Percentiles rank a stretch among this genome's conserved stretches.
These are phyloP conservation scores for Trichoderma gracile DNA, from an alignment of 2,329 filamentous ascomycete species.

Conservation along the genomic window DNA sequence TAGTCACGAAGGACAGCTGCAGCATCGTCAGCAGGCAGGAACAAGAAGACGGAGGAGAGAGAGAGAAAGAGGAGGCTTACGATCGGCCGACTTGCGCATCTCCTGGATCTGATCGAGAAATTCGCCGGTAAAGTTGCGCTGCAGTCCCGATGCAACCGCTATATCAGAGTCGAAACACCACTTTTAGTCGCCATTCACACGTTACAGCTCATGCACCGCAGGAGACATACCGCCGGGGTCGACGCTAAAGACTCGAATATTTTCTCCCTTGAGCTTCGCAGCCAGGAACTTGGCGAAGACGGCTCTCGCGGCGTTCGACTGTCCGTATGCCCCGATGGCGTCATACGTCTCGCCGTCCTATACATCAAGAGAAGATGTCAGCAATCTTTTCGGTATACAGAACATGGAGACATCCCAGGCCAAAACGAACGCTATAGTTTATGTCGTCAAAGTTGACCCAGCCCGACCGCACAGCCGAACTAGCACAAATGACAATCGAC, in stretches of 20 bases:
- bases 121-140: conserved; percentile 21
- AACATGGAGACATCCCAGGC: background rate
- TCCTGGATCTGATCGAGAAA: background rate
- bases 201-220: background rate
- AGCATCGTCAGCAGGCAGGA: background rate
- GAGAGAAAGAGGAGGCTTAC: background rate
- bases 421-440: conserved; percentile 13
- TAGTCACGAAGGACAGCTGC: conserved; percentile 13
- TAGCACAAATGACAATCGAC: conserved; percentile 20
- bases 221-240: conserved; percentile 26
- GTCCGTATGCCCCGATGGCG: conserved; percentile 16
- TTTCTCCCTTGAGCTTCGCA: conserved; percentile 20
- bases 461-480: conserved; percentile 14
- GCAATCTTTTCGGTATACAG: background rate
- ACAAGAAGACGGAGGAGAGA: background rate
- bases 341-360: conserved; percentile 22
- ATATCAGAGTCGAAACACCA: background rate
- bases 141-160: conserved; percentile 18
- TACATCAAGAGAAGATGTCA: background rate
- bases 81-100: background rate
- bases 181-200: background rate
- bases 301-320: conserved; percentile 25
- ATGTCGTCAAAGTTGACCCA: conserved; percentile 18
- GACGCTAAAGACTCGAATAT: conserved; percentile 25
- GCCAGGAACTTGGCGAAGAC: conserved; percentile 26